Conservation (phyloP, 106 monocot genomes). For the Vanilla planifolia region DNA sequence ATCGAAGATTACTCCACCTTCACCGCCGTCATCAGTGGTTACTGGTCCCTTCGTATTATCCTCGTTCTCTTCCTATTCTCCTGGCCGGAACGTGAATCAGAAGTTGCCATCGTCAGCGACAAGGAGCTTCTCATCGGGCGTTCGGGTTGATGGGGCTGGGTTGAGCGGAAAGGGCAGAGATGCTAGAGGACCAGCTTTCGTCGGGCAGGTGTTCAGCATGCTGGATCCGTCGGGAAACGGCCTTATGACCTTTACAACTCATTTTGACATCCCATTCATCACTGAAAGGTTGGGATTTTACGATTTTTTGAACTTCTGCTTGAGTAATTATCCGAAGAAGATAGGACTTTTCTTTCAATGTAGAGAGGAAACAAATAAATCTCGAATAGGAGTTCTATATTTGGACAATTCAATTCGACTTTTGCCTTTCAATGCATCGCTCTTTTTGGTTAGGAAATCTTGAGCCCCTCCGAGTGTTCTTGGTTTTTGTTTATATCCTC, state of each 20-base stretch:
- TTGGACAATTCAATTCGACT: no score
- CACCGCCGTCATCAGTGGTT: background rate
- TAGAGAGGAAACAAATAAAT: no score
- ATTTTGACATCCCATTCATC: conserved; percentile 61
- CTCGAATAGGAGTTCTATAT: no score
- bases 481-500: no score
- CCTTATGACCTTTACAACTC: conserved; percentile 83
- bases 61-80: conserved; percentile 11
- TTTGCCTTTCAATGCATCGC: no score
- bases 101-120: conserved; percentile 19
- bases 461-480: no score
- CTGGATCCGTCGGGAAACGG: conserved; percentile 89
- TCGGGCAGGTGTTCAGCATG: conserved; percentile 98
- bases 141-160: conserved; percentile 43
- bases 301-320: background rate
- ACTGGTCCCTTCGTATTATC: no score
- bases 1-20: background rate
- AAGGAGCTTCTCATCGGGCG: conserved; percentile 43
- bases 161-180: conserved; percentile 19
- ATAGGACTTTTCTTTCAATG: background rate
- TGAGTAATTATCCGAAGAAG: background rate
- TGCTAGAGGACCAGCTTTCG: conserved; percentile 65
- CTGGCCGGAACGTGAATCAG: conserved; percentile 1
- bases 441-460: no score
- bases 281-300: conserved; percentile 24